These are phyloP conservation scores for Termitomyces sp. DNA, from an alignment of 768 basidiomycete species.

Conservation along the genomic window DNA sequence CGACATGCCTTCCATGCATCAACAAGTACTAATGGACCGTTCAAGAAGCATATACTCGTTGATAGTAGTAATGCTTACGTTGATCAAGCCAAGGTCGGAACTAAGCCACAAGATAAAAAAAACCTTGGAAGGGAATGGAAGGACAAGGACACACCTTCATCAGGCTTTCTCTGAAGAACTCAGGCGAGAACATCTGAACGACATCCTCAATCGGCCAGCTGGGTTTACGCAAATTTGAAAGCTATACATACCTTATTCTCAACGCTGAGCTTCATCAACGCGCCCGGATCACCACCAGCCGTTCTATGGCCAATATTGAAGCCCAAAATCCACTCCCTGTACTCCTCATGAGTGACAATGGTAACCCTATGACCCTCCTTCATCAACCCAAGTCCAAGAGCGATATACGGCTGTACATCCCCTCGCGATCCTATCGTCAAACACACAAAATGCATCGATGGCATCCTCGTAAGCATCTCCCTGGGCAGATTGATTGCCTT, in stretches of 20 bases:
- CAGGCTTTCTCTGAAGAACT: conserved; percentile 66
- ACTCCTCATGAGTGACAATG: conserved; percentile 60
- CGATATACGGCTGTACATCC: conserved; percentile 64
- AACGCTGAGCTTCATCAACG: conserved; percentile 61
- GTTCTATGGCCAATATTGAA: conserved; percentile 60
- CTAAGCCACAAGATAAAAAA: conserved; percentile 23
- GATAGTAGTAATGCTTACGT: conserved; percentile 34
- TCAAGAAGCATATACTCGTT: not conserved
- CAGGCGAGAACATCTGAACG: conserved; percentile 65
- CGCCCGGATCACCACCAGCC: conserved; percentile 69
- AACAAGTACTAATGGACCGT: conserved; percentile 42
- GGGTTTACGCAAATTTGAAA: not conserved
- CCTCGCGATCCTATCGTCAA: conserved; percentile 67
- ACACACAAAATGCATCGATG: conserved; percentile 55
- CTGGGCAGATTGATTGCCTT: conserved; percentile 49
- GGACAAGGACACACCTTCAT: conserved; percentile 39
- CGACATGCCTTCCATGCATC: conserved; percentile 64
- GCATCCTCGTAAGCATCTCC: conserved; percentile 27
- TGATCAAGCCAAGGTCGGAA: conserved; percentile 69
- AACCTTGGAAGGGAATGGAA: not conserved
- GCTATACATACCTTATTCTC: conserved; percentile 31
- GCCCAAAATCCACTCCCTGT: conserved; percentile 52
- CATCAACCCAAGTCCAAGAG: conserved; percentile 47
- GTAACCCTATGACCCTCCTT: conserved; percentile 52
- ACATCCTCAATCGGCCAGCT: not conserved